A percentile compares a stretch with the other conserved stretches of the same genome.
phyloP scores from a whole-genome alignment of 352 stramenopile genomes.

The Phytopythium chamaehyphon region DNA sequence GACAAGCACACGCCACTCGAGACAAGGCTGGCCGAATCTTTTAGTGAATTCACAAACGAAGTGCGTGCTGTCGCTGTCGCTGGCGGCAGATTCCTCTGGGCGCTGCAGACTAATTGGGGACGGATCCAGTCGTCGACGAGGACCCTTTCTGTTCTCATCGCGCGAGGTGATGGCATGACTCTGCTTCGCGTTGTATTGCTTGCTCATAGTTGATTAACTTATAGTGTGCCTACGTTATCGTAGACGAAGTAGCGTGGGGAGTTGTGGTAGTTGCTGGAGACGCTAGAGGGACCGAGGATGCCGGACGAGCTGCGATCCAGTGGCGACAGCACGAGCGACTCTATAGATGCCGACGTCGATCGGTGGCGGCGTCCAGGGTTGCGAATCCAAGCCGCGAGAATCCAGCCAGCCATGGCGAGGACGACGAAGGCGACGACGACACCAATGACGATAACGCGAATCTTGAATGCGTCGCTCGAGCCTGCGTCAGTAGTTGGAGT shows the following conservation, averaged over 20 bases:
- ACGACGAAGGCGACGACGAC: neutral
- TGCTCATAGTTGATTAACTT: conserved; percentile 6
- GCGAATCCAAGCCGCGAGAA: neutral
- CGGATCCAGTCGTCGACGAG: neutral
- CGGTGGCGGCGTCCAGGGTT: neutral
- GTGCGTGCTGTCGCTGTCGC: neutral
- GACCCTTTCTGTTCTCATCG: too few species aligned
- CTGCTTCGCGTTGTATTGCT: too few species aligned
- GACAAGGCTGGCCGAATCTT: conserved; percentile 1
- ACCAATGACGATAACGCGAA: conserved; percentile 4
- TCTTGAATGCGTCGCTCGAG: conserved; percentile 2
- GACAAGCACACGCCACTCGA: neutral
- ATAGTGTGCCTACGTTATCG: conserved; percentile 6
- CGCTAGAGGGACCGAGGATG: neutral
- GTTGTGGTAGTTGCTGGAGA: neutral
- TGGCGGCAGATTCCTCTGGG: neutral
- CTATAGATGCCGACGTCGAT: conserved; percentile 1
- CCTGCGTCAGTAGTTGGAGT: neutral
- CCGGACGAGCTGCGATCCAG: neutral
- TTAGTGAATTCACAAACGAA: conserved; percentile 6
- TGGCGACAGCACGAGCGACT: conserved; percentile 3
- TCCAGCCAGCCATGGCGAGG: neutral
- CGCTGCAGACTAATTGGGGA: neutral
- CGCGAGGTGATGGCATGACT: too few species aligned
- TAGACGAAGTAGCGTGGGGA: neutral